Evolutionary conservation across 371 early-diverging fungal species (phyloP), one percentile per base, ranked within the genome.

Genomic region (Mucor velutinosus): DNA sequence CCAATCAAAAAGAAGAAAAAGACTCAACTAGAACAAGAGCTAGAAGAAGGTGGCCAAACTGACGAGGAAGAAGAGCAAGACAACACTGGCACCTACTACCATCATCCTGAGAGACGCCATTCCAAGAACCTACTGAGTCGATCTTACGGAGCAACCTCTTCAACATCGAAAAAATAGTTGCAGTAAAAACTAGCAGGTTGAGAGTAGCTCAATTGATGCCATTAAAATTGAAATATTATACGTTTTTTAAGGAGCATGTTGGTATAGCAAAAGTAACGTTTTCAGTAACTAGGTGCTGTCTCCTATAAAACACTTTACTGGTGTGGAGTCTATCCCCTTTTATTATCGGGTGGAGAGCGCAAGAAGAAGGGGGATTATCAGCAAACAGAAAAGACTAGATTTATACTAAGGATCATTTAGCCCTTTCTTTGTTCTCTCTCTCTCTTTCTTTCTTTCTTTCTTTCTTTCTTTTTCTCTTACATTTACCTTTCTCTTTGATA

Each of bases 91-190:
- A 79, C 79, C 15, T 87, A 87, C 64, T 86, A 85, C 65, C 88
- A 87, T 65, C 88, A 87, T 45, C 86, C 88, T 12, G 86, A 87
- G 66, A 69, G 82, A 60, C 69, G 76, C 23, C 66, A 71, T 15
- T 84, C 85, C 37, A 75, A 65, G 59, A 64, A 60, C 14, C 37
- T 72, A 17, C 58, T 59, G 10, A 72, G 69, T 45, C 62, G 67
- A 14, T 60, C 65, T 32, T 73, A 73, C 68, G 76, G 74, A 39
- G 64, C 73, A 21, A 64, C 57, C n/a, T 57, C 62, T n/a, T 53
- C 53, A 1, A 49, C 49, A 6, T 53, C 53, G 10, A 53, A 53
- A 27, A 53, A 14, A 25, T 53, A 53, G 53, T 53, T 53, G 53
- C 14, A n/a, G 32, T 51, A 19, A 43, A 65, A 58, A 47, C 25